phyloP scores from a whole-genome alignment of 768 basidiomycete genomes.

The Pleurotus giganteus region DNA sequence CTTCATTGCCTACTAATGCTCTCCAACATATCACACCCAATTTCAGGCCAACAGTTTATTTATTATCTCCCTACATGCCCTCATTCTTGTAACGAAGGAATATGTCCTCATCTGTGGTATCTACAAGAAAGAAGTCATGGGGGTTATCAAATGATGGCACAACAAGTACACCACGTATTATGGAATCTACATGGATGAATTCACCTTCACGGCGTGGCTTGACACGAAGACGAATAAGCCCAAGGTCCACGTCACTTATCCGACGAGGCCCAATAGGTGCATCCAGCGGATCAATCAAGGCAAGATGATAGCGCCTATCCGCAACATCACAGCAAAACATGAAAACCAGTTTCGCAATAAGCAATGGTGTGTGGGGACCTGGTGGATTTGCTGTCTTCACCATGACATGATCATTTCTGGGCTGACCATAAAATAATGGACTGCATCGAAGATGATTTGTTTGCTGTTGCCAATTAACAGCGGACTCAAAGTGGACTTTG shows the following conservation, averaged over 20 bases:
- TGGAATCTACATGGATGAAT: constrained; percentile 25
- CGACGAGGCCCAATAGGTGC: neutral
- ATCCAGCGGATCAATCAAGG: constrained; percentile 17
- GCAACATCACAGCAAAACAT: constrained; percentile 14
- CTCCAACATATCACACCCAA: too few relatives aligned
- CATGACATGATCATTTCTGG: constrained; percentile 26
- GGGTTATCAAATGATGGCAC: constrained; percentile 13
- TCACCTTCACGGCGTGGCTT: constrained; percentile 5
- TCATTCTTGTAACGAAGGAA: neutral
- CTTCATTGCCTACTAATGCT: too few relatives aligned
- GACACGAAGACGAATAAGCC: constrained; percentile 16
- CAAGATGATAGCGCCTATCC: constrained; percentile 9
- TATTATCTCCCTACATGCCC: too few relatives aligned
- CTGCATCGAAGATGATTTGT: constrained; percentile 28
- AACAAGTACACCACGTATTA: constrained; percentile 26
- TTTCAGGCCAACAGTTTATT: too few relatives aligned
- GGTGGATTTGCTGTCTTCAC: constrained; percentile 14
- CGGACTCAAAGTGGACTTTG: constrained; percentile 23
- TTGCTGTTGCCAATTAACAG: constrained; percentile 22
- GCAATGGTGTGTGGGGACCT: too few relatives aligned
- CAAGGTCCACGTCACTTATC: constrained; percentile 9
- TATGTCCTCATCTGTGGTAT: constrained; percentile 28
- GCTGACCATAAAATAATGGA: constrained; percentile 22
- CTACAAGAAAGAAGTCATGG: constrained; percentile 24
- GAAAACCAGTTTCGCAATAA: neutral